Evolutionary conservation across 2,329 filamentous ascomycete species (phyloP).

Genomic region (Penicillium crustosum): DNA sequence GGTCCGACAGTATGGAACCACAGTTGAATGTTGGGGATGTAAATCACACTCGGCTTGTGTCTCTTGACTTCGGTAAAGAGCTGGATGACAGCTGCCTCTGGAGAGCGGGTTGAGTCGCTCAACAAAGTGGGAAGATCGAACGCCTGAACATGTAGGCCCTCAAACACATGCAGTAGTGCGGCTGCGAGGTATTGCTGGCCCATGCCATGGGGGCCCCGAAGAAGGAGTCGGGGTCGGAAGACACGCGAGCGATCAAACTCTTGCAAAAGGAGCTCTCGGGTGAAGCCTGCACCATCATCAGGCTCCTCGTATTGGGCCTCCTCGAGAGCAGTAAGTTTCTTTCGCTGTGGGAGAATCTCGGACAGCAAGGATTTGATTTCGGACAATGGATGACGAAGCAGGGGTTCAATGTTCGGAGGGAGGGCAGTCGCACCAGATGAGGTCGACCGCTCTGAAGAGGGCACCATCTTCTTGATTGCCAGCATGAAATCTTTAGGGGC

Average conservation of each 20-base stretch:
- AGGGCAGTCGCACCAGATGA: conserved; percentile 80
- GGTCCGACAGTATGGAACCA: conserved; percentile 75
- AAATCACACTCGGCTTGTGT: conserved; percentile 94
- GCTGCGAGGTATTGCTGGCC: conserved; percentile 86
- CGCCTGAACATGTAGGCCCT: conserved; percentile 89
- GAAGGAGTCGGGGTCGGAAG: conserved; percentile 82
- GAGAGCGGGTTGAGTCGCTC: conserved; percentile 74
- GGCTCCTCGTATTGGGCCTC: conserved; percentile 90
- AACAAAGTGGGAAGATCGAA: conserved; percentile 88
- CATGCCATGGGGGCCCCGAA: conserved; percentile 83
- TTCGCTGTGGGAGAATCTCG: conserved; percentile 76
- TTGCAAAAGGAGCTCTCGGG: conserved; percentile 71
- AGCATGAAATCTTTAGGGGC: conserved; percentile 96
- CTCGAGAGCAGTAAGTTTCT: conserved; percentile 83
- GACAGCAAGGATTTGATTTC: conserved; percentile 70
- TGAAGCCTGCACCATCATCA: conserved; percentile 79
- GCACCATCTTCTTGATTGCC: conserved; percentile 92
- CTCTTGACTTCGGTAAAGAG: conserved; percentile 89
- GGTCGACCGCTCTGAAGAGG: conserved; percentile 87
- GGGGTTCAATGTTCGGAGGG: conserved; percentile 74
- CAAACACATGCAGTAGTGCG: conserved; percentile 84
- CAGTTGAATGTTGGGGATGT: conserved; percentile 82
- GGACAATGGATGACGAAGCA: conserved; percentile 71
- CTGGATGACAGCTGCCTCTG: conserved; percentile 85
- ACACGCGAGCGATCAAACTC: conserved; percentile 86